These are phyloP conservation scores for Epichloe uncinata DNA, from an alignment of 2,329 filamentous ascomycete species.

Conservation along the genomic window DNA sequence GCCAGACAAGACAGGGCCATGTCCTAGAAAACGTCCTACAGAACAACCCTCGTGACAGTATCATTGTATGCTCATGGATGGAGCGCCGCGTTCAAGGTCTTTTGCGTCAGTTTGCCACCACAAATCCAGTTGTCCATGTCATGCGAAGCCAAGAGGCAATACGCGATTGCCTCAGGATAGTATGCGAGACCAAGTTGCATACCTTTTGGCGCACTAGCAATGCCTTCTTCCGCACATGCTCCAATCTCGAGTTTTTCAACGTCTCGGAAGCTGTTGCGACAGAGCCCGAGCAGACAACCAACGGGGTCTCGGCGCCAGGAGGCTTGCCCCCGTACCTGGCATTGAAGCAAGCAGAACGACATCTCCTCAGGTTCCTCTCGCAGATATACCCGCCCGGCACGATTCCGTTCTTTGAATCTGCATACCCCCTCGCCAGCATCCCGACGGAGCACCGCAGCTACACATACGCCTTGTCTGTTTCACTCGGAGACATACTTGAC, in stretches of 20 bases:
- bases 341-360: conserved; percentile 53
- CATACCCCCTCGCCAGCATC: conserved; percentile 51
- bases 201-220: conserved; percentile 45
- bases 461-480: conserved; percentile 54
- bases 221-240: conserved; percentile 49
- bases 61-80: conserved; percentile 63
- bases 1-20: conserved; percentile 48
- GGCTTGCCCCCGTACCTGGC: conserved; percentile 48
- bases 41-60: conserved; percentile 43
- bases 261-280: conserved; percentile 40
- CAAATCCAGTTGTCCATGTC: conserved; percentile 59
- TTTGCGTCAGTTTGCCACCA: conserved; percentile 47
- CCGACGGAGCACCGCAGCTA: conserved; percentile 47
- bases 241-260: conserved; percentile 68
- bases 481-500: conserved; percentile 39
- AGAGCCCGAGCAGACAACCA: neutral
- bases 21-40: conserved; percentile 47
- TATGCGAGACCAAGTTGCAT: conserved; percentile 40
- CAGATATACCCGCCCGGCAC: conserved; percentile 41
- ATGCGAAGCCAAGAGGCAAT: conserved; percentile 53
- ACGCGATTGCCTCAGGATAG: conserved; percentile 45
- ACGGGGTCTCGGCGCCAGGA: conserved; percentile 7
- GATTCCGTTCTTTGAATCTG: conserved; percentile 46
- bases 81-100: conserved; percentile 48
- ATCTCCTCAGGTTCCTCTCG: conserved; percentile 56